Percentiles rank a stretch among this genome's conserved stretches.
Evolutionary conservation across 441 rosid genomes (phyloP).

Genomic region (Euphorbia corollata): DNA sequence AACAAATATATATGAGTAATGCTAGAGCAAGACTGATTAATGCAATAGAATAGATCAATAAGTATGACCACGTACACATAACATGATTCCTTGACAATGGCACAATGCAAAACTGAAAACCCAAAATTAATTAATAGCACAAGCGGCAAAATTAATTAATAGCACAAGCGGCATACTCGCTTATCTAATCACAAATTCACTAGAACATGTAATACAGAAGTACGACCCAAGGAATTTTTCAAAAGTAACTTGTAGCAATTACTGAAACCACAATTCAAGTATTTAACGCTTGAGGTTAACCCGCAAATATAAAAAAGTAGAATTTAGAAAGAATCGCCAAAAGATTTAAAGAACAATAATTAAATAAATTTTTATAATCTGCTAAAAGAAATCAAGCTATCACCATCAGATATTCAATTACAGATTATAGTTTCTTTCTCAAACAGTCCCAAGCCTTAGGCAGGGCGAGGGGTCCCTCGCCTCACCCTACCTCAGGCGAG

Average conservation of each 20-base stretch:
- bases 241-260: background rate
- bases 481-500: no score
- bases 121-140: background rate
- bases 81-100: background rate
- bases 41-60: background rate
- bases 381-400: slow-evolving; percentile 7
- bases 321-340: background rate
- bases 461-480: no score
- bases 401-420: background rate
- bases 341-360: background rate
- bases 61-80: background rate
- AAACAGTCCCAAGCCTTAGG: no score
- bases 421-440: background rate
- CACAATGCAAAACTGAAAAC: background rate
- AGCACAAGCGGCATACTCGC: slow-evolving; percentile 1
- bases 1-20: background rate
- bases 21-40: background rate
- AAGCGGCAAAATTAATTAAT: background rate
- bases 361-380: background rate
- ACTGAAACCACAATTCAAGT: background rate
- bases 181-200: slow-evolving; percentile 4
- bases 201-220: background rate
- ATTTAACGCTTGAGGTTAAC: background rate
- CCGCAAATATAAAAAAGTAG: background rate
- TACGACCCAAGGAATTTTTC: background rate